phyloP scores from a whole-genome alignment of 345 rosid species.

The Corchorus capsularis region DNA sequence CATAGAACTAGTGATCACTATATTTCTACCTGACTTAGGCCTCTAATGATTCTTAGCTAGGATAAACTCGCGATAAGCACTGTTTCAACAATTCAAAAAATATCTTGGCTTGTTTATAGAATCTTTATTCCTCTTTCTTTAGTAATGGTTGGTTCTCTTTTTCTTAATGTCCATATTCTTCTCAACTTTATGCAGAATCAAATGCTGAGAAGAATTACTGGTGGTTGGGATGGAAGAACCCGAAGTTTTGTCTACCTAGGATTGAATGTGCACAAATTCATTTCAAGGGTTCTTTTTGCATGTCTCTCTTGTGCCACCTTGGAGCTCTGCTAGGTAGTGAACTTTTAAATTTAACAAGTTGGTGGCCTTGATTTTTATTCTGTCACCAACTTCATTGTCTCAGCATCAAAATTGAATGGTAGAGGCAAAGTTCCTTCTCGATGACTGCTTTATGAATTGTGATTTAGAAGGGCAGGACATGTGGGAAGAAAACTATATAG shows the following conservation, averaged over 20 bases:
- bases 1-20: not conserved
- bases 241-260: not conserved
- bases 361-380: not conserved
- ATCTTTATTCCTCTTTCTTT: not conserved
- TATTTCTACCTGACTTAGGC: not conserved
- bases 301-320: not conserved
- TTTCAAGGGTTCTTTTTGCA: not conserved
- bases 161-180: not conserved
- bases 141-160: not conserved
- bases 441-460: not conserved
- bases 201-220: not conserved
- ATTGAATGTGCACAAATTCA: not conserved
- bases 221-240: not conserved
- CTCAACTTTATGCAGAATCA: slow-evolving; percentile 15
- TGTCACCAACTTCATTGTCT: not conserved
- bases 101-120: not conserved
- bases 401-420: not conserved
- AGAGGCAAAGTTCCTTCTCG: not conserved
- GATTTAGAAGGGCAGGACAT: not conserved
- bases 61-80: not conserved
- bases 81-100: not conserved
- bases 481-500: not conserved
- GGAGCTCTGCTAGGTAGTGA: not conserved
- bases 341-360: not conserved
- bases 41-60: not conserved